Conservation (phyloP, 2,329 filamentous ascomycete genomes). For the Scopulariopsis brevicaulis region DNA sequence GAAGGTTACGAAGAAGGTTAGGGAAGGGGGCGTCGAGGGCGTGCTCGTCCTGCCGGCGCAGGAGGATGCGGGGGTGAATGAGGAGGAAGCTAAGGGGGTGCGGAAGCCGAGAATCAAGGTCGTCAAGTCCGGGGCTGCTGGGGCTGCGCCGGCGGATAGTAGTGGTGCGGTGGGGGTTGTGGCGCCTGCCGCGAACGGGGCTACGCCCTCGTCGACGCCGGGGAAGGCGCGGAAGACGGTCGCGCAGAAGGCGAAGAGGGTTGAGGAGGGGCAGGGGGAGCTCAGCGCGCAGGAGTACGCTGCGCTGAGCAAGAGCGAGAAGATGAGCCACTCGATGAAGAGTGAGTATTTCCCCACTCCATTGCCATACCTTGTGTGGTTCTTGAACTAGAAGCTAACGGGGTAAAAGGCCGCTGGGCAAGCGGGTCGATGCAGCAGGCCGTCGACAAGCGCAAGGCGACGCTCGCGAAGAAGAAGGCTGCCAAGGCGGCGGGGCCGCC, state of each 20-base stretch:
- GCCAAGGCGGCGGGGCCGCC: slow-evolving; percentile 25
- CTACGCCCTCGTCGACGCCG: neutral
- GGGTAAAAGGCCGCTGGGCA: slow-evolving; percentile 39
- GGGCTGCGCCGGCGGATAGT: neutral
- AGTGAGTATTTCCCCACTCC: slow-evolving; percentile 26
- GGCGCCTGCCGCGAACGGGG: neutral
- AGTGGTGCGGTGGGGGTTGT: neutral
- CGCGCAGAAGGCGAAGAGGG: neutral
- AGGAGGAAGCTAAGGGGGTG: neutral
- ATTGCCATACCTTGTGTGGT: slow-evolving; percentile 12
- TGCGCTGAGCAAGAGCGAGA: slow-evolving; percentile 52
- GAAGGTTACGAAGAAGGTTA: slow-evolving; percentile 5
- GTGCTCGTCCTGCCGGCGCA: neutral
- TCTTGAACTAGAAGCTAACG: neutral
- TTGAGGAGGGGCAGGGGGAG: slow-evolving; percentile 3
- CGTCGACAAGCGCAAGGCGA: slow-evolving; percentile 49
- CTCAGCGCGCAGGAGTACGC: slow-evolving; percentile 38
- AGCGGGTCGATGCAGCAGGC: slow-evolving; percentile 48
- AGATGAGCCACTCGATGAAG: slow-evolving; percentile 56
- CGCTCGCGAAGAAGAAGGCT: slow-evolving; percentile 46
- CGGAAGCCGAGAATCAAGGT: slow-evolving; percentile 2
- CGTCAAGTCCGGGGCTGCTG: neutral
- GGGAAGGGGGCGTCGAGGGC: slow-evolving; percentile 1
- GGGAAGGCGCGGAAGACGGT: neutral
- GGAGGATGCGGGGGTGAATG: neutral